Evolutionary conservation across 1,284 basidiomycete species (phyloP).

Genomic region (Cutaneotrichosporon cutaneum): DNA sequence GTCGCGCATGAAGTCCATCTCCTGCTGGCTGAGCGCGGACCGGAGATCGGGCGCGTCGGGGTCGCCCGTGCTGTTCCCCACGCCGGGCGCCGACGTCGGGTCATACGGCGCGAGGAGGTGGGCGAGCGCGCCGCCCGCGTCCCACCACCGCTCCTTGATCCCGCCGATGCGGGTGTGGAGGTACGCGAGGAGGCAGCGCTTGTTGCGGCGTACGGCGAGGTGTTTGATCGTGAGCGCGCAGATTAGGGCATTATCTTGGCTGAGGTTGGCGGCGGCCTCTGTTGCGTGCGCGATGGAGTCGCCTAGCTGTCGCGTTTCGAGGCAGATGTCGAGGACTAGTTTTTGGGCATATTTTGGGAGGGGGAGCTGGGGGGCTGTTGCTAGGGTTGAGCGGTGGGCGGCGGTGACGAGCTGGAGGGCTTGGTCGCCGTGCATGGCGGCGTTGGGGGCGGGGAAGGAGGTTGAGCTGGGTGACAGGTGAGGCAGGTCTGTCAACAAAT

Average conservation of each 20-base stretch:
- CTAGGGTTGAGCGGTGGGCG: conserved; percentile 75
- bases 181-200: conserved; percentile 89
- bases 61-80: conserved; percentile 19
- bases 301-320: conserved; percentile 86
- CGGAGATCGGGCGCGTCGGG: conserved; percentile 60
- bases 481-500: conserved; percentile 2
- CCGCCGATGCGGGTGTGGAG: conserved; percentile 78
- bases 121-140: conserved; percentile 83
- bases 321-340: conserved; percentile 77
- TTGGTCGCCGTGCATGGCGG: conserved; percentile 66
- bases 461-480: background rate
- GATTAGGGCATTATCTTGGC: conserved; percentile 55
- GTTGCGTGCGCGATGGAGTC: conserved; percentile 50
- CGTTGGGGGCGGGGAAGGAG: background rate
- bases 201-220: conserved; percentile 83
- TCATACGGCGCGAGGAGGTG: conserved; percentile 67
- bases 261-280: conserved; percentile 40
- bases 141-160: conserved; percentile 83
- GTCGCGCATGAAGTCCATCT: conserved; percentile 82
- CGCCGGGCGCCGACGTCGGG: background rate
- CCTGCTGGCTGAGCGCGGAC: conserved; percentile 77
- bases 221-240: conserved; percentile 81
- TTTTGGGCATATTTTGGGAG: conserved; percentile 90
- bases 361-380: conserved; percentile 60
- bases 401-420: conserved; percentile 83